Evolutionary conservation across 179 eudicot genomes (phyloP).

Genomic region (Camellia oleifera): DNA sequence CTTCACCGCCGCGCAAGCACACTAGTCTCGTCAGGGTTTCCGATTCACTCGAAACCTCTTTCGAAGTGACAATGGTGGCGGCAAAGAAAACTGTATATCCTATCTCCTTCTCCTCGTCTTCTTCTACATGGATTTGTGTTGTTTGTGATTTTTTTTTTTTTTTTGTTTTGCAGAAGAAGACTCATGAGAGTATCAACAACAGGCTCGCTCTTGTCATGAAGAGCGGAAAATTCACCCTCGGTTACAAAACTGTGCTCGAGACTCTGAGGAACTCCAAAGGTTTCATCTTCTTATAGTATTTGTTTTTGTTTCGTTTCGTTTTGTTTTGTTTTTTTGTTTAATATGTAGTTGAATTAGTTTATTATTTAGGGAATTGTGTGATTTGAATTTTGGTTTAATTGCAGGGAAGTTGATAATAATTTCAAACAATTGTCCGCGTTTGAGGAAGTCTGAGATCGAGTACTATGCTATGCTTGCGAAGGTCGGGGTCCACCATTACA

Average conservation of each 20-base stretch:
- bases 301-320: neutral
- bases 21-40: neutral
- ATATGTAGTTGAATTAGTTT: neutral
- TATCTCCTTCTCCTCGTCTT: neutral
- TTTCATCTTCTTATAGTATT: constrained; percentile 6
- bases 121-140: too few relatives aligned
- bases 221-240: constrained; percentile 81
- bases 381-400: neutral
- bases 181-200: constrained; percentile 89
- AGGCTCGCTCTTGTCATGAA: constrained; percentile 88
- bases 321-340: neutral
- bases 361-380: neutral
- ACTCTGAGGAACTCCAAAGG: constrained; percentile 72
- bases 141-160: neutral
- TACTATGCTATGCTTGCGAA: constrained; percentile 85
- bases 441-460: constrained; percentile 85
- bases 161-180: constrained; percentile 64
- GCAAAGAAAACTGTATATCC: constrained; percentile 5
- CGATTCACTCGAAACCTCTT: neutral
- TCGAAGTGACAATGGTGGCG: constrained; percentile 7
- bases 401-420: constrained; percentile 69
- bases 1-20: neutral
- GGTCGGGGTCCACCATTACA: constrained; percentile 85
- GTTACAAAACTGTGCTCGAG: constrained; percentile 83
- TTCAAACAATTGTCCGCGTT: constrained; percentile 82